Conservation (phyloP, 2,329 filamentous ascomycete genomes). For the Ophiostoma sp. region DNA sequence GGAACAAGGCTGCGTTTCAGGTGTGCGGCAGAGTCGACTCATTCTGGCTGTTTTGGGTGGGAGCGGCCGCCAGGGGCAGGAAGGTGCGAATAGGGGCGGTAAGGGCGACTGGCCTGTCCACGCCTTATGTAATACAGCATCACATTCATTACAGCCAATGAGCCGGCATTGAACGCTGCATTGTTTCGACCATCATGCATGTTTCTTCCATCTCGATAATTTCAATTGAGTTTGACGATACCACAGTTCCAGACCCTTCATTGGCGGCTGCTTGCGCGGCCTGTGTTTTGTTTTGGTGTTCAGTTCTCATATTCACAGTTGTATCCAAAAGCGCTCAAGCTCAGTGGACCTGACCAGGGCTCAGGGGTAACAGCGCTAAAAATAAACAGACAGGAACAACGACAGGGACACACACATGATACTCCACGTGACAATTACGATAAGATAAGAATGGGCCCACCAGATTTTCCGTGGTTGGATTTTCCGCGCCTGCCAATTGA, state of each 20-base stretch:
- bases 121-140: not conserved
- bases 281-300: slow-evolving; percentile 1
- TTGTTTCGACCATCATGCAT: not conserved
- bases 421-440: not conserved
- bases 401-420: not conserved
- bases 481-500: slow-evolving; percentile 21
- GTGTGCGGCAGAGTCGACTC: slow-evolving; percentile 45
- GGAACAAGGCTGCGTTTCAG: slow-evolving; percentile 45
- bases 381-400: not conserved
- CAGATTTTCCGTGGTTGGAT: slow-evolving; percentile 21
- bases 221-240: not conserved
- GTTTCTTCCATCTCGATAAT: not conserved
- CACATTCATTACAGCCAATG: not conserved
- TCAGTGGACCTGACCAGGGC: not conserved
- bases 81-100: not conserved
- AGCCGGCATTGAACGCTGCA: not conserved
- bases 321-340: not conserved
- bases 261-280: slow-evolving; percentile 13
- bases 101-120: too few relatives aligned
- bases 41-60: slow-evolving; percentile 28
- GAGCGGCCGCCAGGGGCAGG: not conserved
- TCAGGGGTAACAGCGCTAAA: slow-evolving; percentile 17
- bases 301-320: not conserved
- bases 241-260: too few relatives aligned
- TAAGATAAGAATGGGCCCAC: slow-evolving; percentile 17